These are phyloP conservation scores for Aspergillus sp. DNA, from an alignment of 2,329 filamentous ascomycete genomes.

Conservation along the genomic window DNA sequence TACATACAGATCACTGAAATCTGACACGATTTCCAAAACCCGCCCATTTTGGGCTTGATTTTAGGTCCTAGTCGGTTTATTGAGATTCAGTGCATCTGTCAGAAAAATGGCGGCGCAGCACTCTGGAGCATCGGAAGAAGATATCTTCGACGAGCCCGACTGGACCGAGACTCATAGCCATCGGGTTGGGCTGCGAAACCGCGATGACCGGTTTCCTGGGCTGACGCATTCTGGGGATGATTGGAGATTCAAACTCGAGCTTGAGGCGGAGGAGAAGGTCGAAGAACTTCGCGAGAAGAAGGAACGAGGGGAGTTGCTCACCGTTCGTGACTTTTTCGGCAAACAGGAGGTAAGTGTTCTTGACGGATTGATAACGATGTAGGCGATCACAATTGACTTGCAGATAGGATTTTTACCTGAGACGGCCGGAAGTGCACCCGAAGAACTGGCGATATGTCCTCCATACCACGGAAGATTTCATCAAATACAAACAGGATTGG, in stretches of 20 bases:
- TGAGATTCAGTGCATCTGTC: no score
- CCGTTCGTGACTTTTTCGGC: conserved; percentile 21
- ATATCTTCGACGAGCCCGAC: conserved; percentile 41
- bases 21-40: no score
- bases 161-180: conserved; percentile 37
- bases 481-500: conserved; percentile 47
- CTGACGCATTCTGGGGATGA: conserved; percentile 31
- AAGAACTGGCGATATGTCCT: conserved; percentile 49
- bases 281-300: conserved; percentile 18
- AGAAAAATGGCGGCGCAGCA: conserved; percentile 15
- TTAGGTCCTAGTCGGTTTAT: no score
- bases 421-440: conserved; percentile 40
- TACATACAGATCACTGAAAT: no score
- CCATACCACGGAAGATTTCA: conserved; percentile 44
- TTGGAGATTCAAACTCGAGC: conserved; percentile 16
- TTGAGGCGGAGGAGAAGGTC: conserved; percentile 20
- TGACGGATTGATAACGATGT: not conserved
- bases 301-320: conserved; percentile 19
- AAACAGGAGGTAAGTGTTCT: conserved; percentile 17
- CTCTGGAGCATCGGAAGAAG: conserved; percentile 35
- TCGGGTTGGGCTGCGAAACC: conserved; percentile 36
- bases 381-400: not conserved
- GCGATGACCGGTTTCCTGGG: conserved; percentile 33
- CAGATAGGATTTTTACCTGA: conserved; percentile 39
- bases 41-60: no score